These are phyloP conservation scores for Hammondia hammondi DNA, from an alignment of 169 alveolate species.

Conservation along the genomic window DNA sequence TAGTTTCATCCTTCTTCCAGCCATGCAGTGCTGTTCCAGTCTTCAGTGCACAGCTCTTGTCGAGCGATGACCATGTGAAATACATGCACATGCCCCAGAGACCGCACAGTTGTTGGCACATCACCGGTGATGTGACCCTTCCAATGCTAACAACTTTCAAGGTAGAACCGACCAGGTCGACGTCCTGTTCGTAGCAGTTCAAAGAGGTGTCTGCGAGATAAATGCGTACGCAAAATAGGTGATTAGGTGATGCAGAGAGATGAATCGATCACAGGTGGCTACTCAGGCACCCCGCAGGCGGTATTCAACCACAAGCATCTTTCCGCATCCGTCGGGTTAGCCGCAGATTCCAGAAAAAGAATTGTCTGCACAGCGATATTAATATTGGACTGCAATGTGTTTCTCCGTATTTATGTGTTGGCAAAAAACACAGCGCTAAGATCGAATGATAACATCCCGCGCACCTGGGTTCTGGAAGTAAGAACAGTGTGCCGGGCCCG, in stretches of 20 bases:
- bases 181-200: not conserved
- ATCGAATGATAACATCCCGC: not conserved
- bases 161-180: not conserved
- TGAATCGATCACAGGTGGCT: not conserved
- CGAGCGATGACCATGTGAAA: not conserved
- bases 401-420: no score
- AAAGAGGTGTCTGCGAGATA: not conserved
- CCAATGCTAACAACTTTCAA: not conserved
- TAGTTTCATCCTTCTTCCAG: not conserved
- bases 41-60: not conserved
- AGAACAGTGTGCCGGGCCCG: constrained; percentile 37
- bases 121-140: not conserved
- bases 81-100: constrained; percentile 1
- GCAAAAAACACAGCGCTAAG: no score
- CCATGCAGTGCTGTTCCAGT: not conserved
- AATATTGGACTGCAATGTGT: no score
- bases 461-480: not conserved
- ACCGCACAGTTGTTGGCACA: constrained; percentile 31
- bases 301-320: no score
- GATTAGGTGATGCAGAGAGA: no score
- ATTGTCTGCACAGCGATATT: no score
- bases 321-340: no score
- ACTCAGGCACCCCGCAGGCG: no score
- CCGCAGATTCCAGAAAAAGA: no score
- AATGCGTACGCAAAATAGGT: not conserved